These are phyloP conservation scores for Cercospora berteroae DNA, from an alignment of 2,329 filamentous ascomycete species.

Conservation along the genomic window DNA sequence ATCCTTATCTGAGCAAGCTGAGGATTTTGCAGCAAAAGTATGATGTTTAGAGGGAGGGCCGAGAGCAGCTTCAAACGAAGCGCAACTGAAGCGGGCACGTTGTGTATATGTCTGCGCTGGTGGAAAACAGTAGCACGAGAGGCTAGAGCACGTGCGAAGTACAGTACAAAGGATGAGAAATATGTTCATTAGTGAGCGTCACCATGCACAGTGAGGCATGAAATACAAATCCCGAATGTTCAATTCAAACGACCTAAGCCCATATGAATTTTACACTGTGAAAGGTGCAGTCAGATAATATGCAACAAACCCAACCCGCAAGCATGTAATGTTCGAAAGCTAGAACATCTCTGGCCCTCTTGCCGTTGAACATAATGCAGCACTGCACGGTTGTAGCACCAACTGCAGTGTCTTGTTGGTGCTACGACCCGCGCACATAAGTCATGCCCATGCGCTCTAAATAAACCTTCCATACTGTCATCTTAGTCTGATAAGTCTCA, in stretches of 20 bases:
- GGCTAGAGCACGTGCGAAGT: neutral
- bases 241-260: neutral
- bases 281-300: no score
- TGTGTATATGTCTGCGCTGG: neutral
- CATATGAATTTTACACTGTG: no score
- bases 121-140: neutral
- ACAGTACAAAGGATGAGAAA: neutral
- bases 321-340: no score
- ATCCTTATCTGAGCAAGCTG: constrained; percentile 54
- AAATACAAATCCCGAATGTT: neutral
- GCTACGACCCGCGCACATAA: no score
- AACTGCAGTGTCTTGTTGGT: no score
- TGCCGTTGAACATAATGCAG: no score
- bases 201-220: neutral
- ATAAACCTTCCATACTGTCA: no score
- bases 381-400: no score
- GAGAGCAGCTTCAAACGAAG: no score
- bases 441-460: no score
- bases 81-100: neutral
- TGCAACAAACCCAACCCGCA: no score
- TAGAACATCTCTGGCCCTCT: no score
- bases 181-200: neutral
- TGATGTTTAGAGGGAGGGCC: neutral
- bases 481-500: neutral
- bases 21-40: constrained; percentile 26